phyloP scores from a whole-genome alignment of 345 rosid genomes.

The Camelina hispida region DNA sequence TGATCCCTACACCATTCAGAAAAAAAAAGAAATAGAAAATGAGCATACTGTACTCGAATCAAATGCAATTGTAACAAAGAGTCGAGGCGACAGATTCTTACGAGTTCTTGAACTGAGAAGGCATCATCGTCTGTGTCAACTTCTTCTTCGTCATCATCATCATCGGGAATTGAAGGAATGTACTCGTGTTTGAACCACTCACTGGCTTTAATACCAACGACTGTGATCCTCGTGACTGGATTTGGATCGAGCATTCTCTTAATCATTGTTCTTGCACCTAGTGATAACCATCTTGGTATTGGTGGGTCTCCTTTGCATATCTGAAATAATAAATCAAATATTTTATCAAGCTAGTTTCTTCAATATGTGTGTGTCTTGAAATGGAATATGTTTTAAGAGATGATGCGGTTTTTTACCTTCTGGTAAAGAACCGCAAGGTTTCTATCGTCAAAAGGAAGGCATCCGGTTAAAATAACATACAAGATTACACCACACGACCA shows the following conservation, averaged over 20 bases:
- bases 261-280: constrained; percentile 76
- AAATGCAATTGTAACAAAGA: not conserved
- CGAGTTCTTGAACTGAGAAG: constrained; percentile 62
- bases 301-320: constrained; percentile 87
- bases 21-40: constrained; percentile 14
- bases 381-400: not conserved
- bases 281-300: constrained; percentile 79
- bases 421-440: constrained; percentile 93
- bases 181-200: constrained; percentile 83
- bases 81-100: constrained; percentile 37
- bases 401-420: constrained; percentile 58
- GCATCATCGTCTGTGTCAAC: constrained; percentile 56
- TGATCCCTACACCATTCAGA: constrained; percentile 50
- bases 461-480: constrained; percentile 83
- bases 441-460: constrained; percentile 94
- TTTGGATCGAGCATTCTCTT: constrained; percentile 87
- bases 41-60: constrained; percentile 17
- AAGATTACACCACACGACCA: constrained; percentile 97
- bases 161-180: constrained; percentile 60
- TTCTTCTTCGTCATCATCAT: constrained; percentile 85
- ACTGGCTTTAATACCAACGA: constrained; percentile 64
- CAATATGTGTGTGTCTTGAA: not conserved
- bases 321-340: constrained; percentile 42
- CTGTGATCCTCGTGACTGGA: constrained; percentile 68
- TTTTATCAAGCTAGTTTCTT: constrained; percentile 10